These are phyloP conservation scores for Carex pumila DNA, from an alignment of 176 grass and related monocot genomes.

Conservation along the genomic window DNA sequence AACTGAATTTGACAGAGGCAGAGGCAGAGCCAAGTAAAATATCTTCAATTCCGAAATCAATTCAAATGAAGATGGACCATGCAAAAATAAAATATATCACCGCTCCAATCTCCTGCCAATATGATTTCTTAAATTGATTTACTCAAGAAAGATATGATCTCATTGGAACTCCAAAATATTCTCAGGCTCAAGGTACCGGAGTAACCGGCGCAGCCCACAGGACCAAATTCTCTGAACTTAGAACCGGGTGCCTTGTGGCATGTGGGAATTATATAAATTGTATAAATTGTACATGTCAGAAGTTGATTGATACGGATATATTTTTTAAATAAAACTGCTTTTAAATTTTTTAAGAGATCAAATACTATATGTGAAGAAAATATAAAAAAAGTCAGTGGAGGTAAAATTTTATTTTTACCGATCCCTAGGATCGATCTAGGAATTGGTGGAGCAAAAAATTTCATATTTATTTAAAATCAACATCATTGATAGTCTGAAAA, in stretches of 20 bases:
- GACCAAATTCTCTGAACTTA: background rate
- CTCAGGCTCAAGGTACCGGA: too few species aligned
- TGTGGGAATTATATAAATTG: too few species aligned
- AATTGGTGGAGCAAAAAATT: too few species aligned
- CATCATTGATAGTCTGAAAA: too few species aligned
- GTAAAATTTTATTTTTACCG: too few species aligned
- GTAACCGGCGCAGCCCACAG: background rate
- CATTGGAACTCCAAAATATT: slow-evolving; percentile 11
- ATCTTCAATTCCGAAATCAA: background rate
- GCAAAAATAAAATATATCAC: background rate
- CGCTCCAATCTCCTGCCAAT: background rate
- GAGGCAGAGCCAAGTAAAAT: too few species aligned
- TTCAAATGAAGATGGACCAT: background rate
- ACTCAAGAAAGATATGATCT: background rate
- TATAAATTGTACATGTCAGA: background rate
- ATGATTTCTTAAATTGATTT: background rate
- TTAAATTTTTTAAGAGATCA: background rate
- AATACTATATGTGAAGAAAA: too few species aligned
- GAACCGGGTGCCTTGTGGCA: background rate
- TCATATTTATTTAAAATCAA: too few species aligned
- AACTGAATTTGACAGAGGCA: too few species aligned
- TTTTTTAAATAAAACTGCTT: too few species aligned
- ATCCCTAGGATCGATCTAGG: too few species aligned
- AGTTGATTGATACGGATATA: background rate
- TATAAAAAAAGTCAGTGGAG: too few species aligned